Evolutionary conservation across 2,329 filamentous ascomycete genomes (phyloP).

Genomic region (Didymella sp.): DNA sequence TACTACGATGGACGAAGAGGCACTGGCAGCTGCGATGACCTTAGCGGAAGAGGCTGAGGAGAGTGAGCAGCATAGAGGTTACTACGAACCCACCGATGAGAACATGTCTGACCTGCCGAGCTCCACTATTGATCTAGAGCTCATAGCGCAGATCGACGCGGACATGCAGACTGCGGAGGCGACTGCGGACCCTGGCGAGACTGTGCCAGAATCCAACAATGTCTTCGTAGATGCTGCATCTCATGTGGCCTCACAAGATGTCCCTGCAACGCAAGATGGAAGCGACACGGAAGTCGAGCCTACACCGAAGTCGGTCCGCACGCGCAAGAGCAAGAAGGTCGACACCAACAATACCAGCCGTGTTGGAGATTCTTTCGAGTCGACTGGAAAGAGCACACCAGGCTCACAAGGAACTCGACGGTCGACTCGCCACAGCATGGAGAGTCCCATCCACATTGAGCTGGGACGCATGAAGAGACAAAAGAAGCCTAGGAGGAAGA

Average conservation of each 20-base stretch:
- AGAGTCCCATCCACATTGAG: constrained; percentile 26
- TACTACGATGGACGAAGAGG: constrained; percentile 43
- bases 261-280: constrained; percentile 13
- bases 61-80: constrained; percentile 2
- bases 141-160: constrained; percentile 46
- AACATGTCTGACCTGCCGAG: constrained; percentile 38
- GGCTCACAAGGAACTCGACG: constrained; percentile 31
- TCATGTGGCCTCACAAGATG: constrained; percentile 12
- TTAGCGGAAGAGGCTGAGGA: constrained; percentile 18
- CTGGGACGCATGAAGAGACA: constrained; percentile 34
- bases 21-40: constrained; percentile 25
- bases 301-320: constrained; percentile 18
- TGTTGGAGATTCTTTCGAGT: constrained; percentile 49
- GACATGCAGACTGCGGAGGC: constrained; percentile 37
- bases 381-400: constrained; percentile 27
- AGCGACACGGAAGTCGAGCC: constrained; percentile 36
- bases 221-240: constrained; percentile 37
- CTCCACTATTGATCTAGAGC: constrained; percentile 42
- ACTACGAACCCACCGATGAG: constrained; percentile 13
- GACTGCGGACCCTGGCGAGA: constrained; percentile 9
- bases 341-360: constrained; percentile 39
- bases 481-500: constrained; percentile 30
- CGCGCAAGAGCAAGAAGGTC: constrained; percentile 17
- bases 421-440: constrained; percentile 37
- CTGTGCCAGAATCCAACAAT: constrained; percentile 28